These are phyloP conservation scores for Trichoderma semiorbis DNA, from an alignment of 2,329 filamentous ascomycete genomes.

Conservation along the genomic window DNA sequence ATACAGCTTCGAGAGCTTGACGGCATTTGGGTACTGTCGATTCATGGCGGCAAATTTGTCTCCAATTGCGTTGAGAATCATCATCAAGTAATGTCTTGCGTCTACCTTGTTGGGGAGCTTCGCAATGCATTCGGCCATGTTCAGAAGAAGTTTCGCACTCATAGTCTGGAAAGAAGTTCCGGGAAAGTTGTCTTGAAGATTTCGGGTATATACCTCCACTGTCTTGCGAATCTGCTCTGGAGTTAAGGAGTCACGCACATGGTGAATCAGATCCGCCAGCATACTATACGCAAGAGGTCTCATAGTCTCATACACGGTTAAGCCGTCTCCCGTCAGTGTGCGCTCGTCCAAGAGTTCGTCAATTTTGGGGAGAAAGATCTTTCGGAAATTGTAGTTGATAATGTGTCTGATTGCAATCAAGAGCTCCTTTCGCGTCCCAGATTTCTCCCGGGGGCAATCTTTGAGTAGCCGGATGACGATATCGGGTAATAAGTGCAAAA, in stretches of 20 bases:
- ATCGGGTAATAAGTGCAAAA: slow-evolving; percentile 77
- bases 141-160: slow-evolving; percentile 94
- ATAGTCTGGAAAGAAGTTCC: slow-evolving; percentile 99
- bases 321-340: slow-evolving; percentile 88
- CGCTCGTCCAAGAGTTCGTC: slow-evolving; percentile 92
- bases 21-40: slow-evolving; percentile 87
- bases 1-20: slow-evolving; percentile 82
- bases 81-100: slow-evolving; percentile 90
- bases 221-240: slow-evolving; percentile 93
- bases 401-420: slow-evolving; percentile 96
- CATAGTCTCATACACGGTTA: slow-evolving; percentile 97
- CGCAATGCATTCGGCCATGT: slow-evolving; percentile 97
- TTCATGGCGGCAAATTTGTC: slow-evolving; percentile 99
- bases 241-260: slow-evolving; percentile 83
- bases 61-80: slow-evolving; percentile 95
- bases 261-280: slow-evolving; percentile 96
- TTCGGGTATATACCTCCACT: slow-evolving; percentile 94
- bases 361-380: slow-evolving; percentile 91
- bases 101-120: slow-evolving; percentile 91
- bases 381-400: slow-evolving; percentile 97
- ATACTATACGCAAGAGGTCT: slow-evolving; percentile 95
- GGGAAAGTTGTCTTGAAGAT: slow-evolving; percentile 91
- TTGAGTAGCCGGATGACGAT: slow-evolving; percentile 89
- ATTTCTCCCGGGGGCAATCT: slow-evolving; percentile 93
- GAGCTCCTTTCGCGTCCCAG: slow-evolving; percentile 87